Evolutionary conservation across 306 rosid species (phyloP).

Genomic region (Argentina anserina): DNA sequence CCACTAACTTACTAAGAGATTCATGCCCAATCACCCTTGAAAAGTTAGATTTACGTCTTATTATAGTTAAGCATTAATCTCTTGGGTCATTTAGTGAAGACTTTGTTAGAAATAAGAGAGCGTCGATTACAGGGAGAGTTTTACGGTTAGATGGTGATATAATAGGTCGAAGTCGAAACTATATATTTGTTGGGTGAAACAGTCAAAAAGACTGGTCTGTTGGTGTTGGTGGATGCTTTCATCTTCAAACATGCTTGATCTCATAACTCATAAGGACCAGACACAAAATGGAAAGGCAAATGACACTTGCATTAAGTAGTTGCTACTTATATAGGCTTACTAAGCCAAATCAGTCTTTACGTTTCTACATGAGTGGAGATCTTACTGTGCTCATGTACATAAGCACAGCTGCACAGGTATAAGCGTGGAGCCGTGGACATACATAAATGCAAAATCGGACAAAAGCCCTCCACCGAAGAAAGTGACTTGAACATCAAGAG

Average conservation of each 20-base stretch:
- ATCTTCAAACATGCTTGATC: background rate
- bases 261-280: background rate
- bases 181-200: too few species aligned
- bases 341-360: background rate
- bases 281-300: background rate
- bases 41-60: too few species aligned
- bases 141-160: too few species aligned
- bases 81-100: too few species aligned
- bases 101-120: too few species aligned
- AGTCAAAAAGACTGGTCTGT: background rate
- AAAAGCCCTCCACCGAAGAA: background rate
- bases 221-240: too few species aligned
- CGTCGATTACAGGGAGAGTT: too few species aligned
- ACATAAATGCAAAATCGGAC: background rate
- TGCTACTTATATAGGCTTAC: background rate
- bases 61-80: too few species aligned
- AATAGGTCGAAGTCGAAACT: too few species aligned
- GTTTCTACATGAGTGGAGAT: conserved; percentile 13
- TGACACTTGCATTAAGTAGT: background rate
- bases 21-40: too few species aligned
- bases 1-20: too few species aligned
- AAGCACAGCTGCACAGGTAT: background rate
- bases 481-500: conserved; percentile 30
- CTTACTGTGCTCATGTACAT: background rate
- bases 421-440: background rate